A percentile compares a stretch with the other conserved stretches of the same genome.
Evolutionary conservation across 805 yeast genomes (phyloP).

Genomic region (Candida morakotiae): DNA sequence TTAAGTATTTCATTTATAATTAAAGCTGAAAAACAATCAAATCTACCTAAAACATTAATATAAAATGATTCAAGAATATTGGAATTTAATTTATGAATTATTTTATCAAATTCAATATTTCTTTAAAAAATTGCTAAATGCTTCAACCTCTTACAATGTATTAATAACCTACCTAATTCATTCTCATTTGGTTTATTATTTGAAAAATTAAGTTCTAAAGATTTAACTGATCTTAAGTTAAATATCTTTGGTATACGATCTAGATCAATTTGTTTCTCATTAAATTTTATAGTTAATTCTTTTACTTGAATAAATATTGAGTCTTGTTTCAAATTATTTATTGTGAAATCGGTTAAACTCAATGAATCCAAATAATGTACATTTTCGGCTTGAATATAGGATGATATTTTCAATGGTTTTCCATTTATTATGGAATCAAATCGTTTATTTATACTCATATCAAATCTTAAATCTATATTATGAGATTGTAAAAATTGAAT

Average conservation of each 20-base stretch:
- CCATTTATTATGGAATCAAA: too few relatives aligned
- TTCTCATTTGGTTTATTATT: neutral
- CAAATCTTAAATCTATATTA: neutral
- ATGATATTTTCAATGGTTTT: too few relatives aligned
- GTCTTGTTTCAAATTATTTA: neutral
- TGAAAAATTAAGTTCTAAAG: slow-evolving; percentile 4
- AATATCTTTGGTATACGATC: neutral
- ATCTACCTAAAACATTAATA: slow-evolving; percentile 6
- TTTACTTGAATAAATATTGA: neutral
- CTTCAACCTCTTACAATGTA: neutral
- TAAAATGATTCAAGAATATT: slow-evolving; percentile 4
- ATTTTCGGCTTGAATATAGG: too few relatives aligned
- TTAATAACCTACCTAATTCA: slow-evolving; percentile 1
- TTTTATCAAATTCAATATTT: slow-evolving; percentile 8
- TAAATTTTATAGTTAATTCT: slow-evolving; percentile 2
- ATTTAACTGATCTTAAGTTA: neutral
- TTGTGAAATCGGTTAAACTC: neutral
- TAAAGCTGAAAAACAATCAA: slow-evolving; percentile 1
- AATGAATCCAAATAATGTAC: too few relatives aligned
- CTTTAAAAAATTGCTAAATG: slow-evolving; percentile 6
- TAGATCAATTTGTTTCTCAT: neutral
- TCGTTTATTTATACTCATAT: neutral
- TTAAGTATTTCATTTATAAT: slow-evolving; percentile 5
- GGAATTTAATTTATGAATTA: neutral
- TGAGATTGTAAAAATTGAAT: neutral